Evolutionary conservation across 306 rosid genomes (phyloP).

Genomic region (Hippophae rhamnoides): DNA sequence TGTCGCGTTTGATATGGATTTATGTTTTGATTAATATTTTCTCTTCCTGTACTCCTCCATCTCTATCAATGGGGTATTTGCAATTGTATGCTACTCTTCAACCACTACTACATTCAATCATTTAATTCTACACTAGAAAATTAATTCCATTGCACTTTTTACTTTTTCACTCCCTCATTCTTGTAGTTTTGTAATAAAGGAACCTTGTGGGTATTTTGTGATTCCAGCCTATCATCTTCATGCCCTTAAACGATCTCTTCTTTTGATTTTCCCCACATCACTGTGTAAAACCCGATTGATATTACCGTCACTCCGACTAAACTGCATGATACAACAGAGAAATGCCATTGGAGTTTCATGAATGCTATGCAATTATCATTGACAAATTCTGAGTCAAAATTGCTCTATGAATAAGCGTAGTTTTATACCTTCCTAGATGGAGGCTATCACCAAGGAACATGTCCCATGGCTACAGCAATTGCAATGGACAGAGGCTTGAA

Average conservation of each 20-base stretch:
- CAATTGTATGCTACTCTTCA: too few species aligned
- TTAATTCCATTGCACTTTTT: too few species aligned
- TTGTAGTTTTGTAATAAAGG: constrained; percentile 38
- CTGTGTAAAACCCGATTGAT: constrained; percentile 72
- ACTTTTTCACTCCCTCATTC: too few species aligned
- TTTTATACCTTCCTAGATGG: constrained; percentile 64
- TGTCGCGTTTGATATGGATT: too few species aligned
- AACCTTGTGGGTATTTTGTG: constrained; percentile 33
- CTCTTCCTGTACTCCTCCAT: too few species aligned
- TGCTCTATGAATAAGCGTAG: too few species aligned
- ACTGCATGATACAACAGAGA: constrained; percentile 30
- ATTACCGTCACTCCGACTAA: constrained; percentile 64
- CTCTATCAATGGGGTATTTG: too few species aligned
- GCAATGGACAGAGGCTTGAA: constrained; percentile 84
- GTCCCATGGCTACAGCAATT: constrained; percentile 67
- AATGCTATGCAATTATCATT: too few species aligned
- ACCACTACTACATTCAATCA: too few species aligned
- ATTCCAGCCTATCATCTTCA: constrained; percentile 25
- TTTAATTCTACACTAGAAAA: too few species aligned
- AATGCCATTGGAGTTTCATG: background rate
- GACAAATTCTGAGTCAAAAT: too few species aligned
- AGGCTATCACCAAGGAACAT: constrained; percentile 70
- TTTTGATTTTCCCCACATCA: constrained; percentile 82
- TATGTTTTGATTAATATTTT: too few species aligned
- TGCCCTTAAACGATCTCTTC: constrained; percentile 41